Percentiles rank a stretch among this genome's conserved stretches.
Evolutionary conservation across 1,284 basidiomycete species (phyloP).

Genomic region (Naganishia albida): DNA sequence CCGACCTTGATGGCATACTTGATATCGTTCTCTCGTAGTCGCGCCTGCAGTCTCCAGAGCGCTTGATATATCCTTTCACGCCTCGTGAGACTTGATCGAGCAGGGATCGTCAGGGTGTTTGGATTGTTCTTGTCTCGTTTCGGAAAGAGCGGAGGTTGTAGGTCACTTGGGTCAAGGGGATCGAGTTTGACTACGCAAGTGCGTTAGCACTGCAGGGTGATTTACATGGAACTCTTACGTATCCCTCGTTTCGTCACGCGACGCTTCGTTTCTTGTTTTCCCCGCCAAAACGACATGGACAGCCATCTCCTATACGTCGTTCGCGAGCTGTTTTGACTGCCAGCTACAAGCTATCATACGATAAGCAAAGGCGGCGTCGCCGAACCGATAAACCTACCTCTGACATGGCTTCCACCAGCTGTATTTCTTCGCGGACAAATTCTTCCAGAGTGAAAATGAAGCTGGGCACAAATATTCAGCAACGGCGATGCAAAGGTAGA

Average conservation of each 20-base stretch:
- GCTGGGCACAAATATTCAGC: slow-evolving; percentile 54
- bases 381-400: slow-evolving; percentile 53
- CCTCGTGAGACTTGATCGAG: slow-evolving; percentile 61
- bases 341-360: slow-evolving; percentile 18
- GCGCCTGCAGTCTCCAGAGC: slow-evolving; percentile 74
- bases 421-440: slow-evolving; percentile 77
- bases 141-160: slow-evolving; percentile 68
- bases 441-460: slow-evolving; percentile 93
- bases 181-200: slow-evolving; percentile 62
- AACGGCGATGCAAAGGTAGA: no score
- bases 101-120: slow-evolving; percentile 78
- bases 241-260: slow-evolving; percentile 2
- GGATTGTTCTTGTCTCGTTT: slow-evolving; percentile 77
- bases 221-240: not conserved
- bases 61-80: slow-evolving; percentile 65
- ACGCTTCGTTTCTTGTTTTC: not conserved
- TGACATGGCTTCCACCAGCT: slow-evolving; percentile 76
- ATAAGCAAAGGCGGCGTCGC: slow-evolving; percentile 43
- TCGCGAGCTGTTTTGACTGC: slow-evolving; percentile 52
- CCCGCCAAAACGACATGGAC: slow-evolving; percentile 11
- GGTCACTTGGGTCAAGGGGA: slow-evolving; percentile 61
- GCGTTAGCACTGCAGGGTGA: not conserved
- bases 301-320: slow-evolving; percentile 3
- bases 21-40: slow-evolving; percentile 71
- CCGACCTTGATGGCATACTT: slow-evolving; percentile 87